These are phyloP conservation scores for Aspergillus panamensis DNA, from an alignment of 495 filamentous ascomycete genomes.

Conservation along the genomic window DNA sequence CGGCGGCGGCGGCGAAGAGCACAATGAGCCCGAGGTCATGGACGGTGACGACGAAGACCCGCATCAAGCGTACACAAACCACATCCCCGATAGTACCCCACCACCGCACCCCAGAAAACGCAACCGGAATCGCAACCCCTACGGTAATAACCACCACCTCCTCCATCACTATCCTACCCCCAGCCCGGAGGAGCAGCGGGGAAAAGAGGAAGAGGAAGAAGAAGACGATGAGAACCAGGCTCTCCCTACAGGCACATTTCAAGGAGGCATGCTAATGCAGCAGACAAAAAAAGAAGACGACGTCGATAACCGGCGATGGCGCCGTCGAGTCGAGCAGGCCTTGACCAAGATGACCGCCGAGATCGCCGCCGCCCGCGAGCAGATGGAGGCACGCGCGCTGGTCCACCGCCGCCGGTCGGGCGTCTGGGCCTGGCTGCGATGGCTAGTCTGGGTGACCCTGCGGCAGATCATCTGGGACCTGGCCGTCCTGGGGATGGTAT, in stretches of 20 bases:
- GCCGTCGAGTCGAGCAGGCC: constrained; percentile 77
- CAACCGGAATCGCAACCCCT: constrained; percentile 12
- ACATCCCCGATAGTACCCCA: constrained; percentile 7
- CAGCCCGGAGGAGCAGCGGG: constrained; percentile 15
- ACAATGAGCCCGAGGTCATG: constrained; percentile 9
- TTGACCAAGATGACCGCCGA: constrained; percentile 89
- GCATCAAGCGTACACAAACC: constrained; percentile 18
- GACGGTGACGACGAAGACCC: constrained; percentile 8
- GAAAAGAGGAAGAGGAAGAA: constrained; percentile 32
- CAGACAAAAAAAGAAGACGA: constrained; percentile 17
- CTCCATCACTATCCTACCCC: neutral
- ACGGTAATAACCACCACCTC: constrained; percentile 10
- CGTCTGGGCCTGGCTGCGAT: constrained; percentile 65
- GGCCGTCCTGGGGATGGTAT: constrained; percentile 61
- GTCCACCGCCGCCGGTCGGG: constrained; percentile 46
- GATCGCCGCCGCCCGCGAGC: constrained; percentile 88
- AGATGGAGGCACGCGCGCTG: constrained; percentile 62
- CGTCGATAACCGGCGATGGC: constrained; percentile 57
- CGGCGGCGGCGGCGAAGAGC: constrained; percentile 21
- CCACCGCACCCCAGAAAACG: constrained; percentile 17
- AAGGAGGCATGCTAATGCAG: constrained; percentile 16
- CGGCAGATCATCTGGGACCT: constrained; percentile 73
- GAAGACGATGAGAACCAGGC: neutral
- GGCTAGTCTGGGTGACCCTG: constrained; percentile 64
- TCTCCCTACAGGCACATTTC: constrained; percentile 11